These are phyloP conservation scores for Pseudogymnoascus sp. DNA, from an alignment of 2,329 filamentous ascomycete species.

Conservation along the genomic window DNA sequence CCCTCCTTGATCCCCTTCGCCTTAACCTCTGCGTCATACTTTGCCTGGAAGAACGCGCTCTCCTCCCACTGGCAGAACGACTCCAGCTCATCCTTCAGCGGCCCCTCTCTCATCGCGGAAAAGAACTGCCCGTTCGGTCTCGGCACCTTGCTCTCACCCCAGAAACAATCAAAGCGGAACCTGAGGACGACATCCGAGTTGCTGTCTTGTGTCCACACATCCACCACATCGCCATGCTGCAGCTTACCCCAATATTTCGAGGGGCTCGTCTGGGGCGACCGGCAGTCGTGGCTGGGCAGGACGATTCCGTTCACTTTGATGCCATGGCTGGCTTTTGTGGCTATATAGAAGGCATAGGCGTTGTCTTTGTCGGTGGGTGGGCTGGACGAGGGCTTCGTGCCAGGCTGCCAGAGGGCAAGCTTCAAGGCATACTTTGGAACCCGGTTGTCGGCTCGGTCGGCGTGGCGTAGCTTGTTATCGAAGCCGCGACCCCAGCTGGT, in stretches of 20 bases:
- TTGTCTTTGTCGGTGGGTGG: slow-evolving; percentile 37
- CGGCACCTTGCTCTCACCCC: slow-evolving; percentile 21
- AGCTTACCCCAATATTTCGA: slow-evolving; percentile 58
- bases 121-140: slow-evolving; percentile 19
- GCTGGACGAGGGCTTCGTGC: slow-evolving; percentile 55
- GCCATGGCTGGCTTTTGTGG: slow-evolving; percentile 69
- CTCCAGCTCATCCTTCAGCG: slow-evolving; percentile 21
- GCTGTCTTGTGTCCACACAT: slow-evolving; percentile 54
- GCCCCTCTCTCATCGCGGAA: slow-evolving; percentile 15
- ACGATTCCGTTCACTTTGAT: slow-evolving; percentile 70
- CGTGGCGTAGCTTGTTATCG: slow-evolving; percentile 62
- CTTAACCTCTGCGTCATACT: slow-evolving; percentile 1
- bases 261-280: slow-evolving; percentile 44
- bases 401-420: slow-evolving; percentile 65
- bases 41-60: slow-evolving; percentile 1
- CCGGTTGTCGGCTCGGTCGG: slow-evolving; percentile 54
- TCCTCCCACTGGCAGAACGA: slow-evolving; percentile 20
- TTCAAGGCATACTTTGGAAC: slow-evolving; percentile 79
- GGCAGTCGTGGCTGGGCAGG: slow-evolving; percentile 50
- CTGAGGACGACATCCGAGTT: slow-evolving; percentile 25
- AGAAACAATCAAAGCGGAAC: slow-evolving; percentile 27
- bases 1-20: background rate
- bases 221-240: slow-evolving; percentile 69
- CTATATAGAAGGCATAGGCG: slow-evolving; percentile 58
- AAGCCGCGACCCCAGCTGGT: slow-evolving; percentile 71